Conservation (phyloP, 306 rosid genomes). For the Lathyrus sativus region DNA sequence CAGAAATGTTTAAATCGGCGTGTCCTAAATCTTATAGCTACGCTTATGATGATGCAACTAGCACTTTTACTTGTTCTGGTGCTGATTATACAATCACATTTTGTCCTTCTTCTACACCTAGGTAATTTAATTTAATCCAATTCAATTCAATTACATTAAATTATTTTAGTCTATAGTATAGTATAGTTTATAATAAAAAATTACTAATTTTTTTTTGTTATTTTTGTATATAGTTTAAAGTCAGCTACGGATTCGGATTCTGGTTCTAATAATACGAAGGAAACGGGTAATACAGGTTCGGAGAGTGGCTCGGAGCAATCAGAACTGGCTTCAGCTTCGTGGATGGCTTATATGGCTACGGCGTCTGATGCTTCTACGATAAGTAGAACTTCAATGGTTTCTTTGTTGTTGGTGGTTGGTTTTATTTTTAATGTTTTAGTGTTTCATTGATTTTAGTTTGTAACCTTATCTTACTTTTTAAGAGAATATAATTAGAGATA, state of each 20-base stretch:
- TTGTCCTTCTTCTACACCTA: conserved; percentile 65
- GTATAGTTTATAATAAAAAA: neutral
- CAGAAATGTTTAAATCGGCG: conserved; percentile 73
- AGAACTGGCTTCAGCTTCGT: conserved; percentile 49
- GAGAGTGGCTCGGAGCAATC: conserved; percentile 43
- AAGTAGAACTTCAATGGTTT: neutral
- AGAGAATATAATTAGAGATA: neutral
- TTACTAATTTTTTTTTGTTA: neutral
- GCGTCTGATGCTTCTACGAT: conserved; percentile 54
- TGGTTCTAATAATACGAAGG: conserved; percentile 32
- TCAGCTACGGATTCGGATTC: conserved; percentile 55
- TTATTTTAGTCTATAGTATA: neutral
- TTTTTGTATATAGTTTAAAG: conserved; percentile 46
- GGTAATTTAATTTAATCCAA: conserved; percentile 39
- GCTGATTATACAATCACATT: conserved; percentile 80
- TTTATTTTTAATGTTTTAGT: conserved; percentile 39
- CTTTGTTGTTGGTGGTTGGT: conserved; percentile 39
- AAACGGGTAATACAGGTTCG: conserved; percentile 25
- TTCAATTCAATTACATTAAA: neutral
- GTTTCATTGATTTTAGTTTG: neutral
- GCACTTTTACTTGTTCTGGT: conserved; percentile 73
- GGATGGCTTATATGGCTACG: conserved; percentile 74
- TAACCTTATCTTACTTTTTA: conserved; percentile 34
- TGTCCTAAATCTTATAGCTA: conserved; percentile 89
- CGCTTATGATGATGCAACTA: conserved; percentile 81